Conservation (phyloP, 768 basidiomycete species). For the Boletus sp. region DNA sequence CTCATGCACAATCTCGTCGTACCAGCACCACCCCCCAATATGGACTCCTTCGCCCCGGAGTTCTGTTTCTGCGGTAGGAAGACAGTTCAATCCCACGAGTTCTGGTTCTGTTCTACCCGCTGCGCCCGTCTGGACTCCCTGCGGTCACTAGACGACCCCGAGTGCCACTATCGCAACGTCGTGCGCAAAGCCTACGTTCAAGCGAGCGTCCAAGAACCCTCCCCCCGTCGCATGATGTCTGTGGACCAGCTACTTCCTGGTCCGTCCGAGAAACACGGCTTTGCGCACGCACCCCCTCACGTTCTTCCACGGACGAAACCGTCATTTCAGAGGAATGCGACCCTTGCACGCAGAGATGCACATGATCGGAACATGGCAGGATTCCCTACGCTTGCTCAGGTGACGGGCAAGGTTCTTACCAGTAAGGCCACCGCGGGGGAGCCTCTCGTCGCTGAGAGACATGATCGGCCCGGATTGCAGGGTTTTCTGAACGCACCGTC, state of each 20-base stretch:
- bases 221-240: conserved; percentile 13
- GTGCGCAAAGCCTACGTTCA: conserved; percentile 14
- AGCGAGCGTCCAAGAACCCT: neutral
- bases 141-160: conserved; percentile 18
- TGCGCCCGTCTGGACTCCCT: conserved; percentile 30
- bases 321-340: neutral
- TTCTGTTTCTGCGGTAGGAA: conserved; percentile 26
- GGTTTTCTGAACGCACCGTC: neutral
- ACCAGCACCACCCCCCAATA: neutral
- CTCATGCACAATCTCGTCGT: neutral
- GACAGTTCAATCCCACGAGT: conserved; percentile 25
- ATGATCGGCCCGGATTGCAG: conserved; percentile 1
- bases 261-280: neutral
- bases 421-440: conserved; percentile 3
- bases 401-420: conserved; percentile 9
- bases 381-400: conserved; percentile 20
- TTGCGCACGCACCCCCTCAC: neutral
- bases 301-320: neutral
- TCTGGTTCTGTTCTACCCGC: conserved; percentile 26
- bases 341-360: neutral
- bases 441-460: neutral
- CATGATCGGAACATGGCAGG: neutral
- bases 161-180: conserved; percentile 27
- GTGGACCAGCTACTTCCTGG: neutral
- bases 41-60: conserved; percentile 13